Evolutionary conservation across 148 eudicot genomes (phyloP).

Genomic region (Fagopyrum tataricum): DNA sequence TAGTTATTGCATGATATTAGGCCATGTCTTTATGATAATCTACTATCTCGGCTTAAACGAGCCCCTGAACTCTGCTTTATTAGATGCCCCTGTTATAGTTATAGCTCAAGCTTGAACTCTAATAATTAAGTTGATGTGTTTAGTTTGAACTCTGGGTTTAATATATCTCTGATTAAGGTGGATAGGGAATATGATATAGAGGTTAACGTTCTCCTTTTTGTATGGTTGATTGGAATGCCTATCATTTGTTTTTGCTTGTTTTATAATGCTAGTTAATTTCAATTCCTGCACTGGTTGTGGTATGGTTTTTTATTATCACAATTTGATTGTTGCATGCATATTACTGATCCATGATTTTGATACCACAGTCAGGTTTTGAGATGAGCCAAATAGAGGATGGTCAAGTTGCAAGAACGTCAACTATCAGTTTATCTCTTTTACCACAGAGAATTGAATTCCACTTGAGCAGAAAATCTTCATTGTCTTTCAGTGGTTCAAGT

Average conservation of each 20-base stretch:
- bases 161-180: not conserved
- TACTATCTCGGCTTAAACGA: not conserved
- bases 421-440: constrained; percentile 1
- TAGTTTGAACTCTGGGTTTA: not conserved
- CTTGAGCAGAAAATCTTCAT: constrained; percentile 13
- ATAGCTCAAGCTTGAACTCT: not conserved
- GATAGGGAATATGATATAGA: not conserved
- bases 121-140: not conserved
- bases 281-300: not conserved
- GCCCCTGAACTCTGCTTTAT: not conserved
- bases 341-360: not conserved
- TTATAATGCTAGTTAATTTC: not conserved
- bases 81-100: not conserved
- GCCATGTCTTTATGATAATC: too few relatives aligned
- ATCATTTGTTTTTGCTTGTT: not conserved
- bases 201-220: not conserved
- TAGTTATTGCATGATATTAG: too few relatives aligned
- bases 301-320: not conserved
- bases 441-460: constrained; percentile 15
- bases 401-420: not conserved
- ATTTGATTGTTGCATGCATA: not conserved
- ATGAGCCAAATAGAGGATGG: constrained; percentile 9
- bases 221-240: not conserved
- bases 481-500: constrained; percentile 4
- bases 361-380: not conserved